Evolutionary conservation across 768 basidiomycete genomes (phyloP), one percentile per base, ranked within the genome.

Genomic region (Clitopilus passeckerianus): DNA sequence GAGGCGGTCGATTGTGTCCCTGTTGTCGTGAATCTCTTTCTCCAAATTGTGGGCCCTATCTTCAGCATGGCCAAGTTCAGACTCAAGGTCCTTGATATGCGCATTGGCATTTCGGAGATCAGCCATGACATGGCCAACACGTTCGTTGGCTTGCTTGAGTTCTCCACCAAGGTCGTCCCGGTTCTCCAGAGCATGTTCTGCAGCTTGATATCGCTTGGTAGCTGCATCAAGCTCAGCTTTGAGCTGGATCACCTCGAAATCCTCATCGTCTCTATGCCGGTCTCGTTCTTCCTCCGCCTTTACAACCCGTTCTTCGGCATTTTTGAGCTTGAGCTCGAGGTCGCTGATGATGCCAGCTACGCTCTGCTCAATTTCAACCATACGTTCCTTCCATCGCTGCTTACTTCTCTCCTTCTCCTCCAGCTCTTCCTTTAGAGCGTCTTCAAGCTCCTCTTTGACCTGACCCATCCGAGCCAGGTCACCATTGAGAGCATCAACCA

Each of bases 101-200:
- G 74, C 68, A 59, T 81, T 85, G 18, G 87, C 82, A 59, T 78
- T 82, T 64, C 82, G 79, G 43, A 92, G 70, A 56, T 90, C 86
- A 14, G 76, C 75, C 66, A 81, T 80, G 46, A 86, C 72, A 55
- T 79, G 73, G 30, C 73, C 80, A 35, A 88, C 73, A 18, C 81
- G 80, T 58, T 85, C 79, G 60, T 90, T 88, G 18, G 87, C 87
- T 41, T 85, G 83, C 60, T 78, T 80, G 58, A 91, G 66, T 56
- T 86, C 87, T 0, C 82, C 81, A 1, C 89, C 90, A 1, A 91
- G 76, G 52, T 91, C 91, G 61, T 81, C 80, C 35, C 81, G 86
- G 57, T 75, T 81, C 68, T 85, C 86, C 55, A 91, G 72, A 12
- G 82, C 80, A 24, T 70, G 74, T 64, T 91, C 89, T 0, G 86